Conservation (phyloP, 1,139 yeast species). For the Yamadazyma diddensiae region DNA sequence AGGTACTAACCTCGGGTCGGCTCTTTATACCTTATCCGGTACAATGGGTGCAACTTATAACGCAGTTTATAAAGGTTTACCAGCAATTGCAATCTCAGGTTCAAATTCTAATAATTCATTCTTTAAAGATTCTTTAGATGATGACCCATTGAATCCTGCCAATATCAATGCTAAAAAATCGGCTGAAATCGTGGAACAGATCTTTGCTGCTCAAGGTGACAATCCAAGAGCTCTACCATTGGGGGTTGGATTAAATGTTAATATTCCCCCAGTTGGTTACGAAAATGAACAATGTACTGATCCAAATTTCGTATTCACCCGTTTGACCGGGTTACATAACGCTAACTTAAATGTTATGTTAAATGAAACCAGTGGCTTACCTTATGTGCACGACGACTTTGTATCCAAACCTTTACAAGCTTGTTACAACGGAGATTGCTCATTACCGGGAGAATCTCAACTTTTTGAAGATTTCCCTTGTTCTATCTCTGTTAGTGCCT, state of each 20-base stretch:
- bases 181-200: slow-evolving; percentile 28
- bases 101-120: slow-evolving; percentile 43
- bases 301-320: slow-evolving; percentile 35
- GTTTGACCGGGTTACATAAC: slow-evolving; percentile 35
- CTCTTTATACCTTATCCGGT: slow-evolving; percentile 41
- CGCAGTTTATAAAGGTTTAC: slow-evolving; percentile 40
- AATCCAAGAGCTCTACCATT: slow-evolving; percentile 34
- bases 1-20: slow-evolving; percentile 42
- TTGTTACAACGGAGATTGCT: slow-evolving; percentile 34
- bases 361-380: slow-evolving; percentile 28
- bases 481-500: slow-evolving; percentile 34
- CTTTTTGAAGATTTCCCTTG: slow-evolving; percentile 24
- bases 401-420: slow-evolving; percentile 19
- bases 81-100: slow-evolving; percentile 46
- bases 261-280: slow-evolving; percentile 42
- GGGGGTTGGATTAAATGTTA: slow-evolving; percentile 42
- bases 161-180: slow-evolving; percentile 34
- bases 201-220: slow-evolving; percentile 31
- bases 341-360: slow-evolving; percentile 26
- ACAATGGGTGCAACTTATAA: slow-evolving; percentile 46
- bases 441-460: slow-evolving; percentile 33
- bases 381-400: slow-evolving; percentile 13
- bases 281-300: slow-evolving; percentile 28
- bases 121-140: slow-evolving; percentile 35
- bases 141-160: slow-evolving; percentile 31